Conservation (phyloP, 2,329 filamentous ascomycete species). For the Periconia digitata region DNA sequence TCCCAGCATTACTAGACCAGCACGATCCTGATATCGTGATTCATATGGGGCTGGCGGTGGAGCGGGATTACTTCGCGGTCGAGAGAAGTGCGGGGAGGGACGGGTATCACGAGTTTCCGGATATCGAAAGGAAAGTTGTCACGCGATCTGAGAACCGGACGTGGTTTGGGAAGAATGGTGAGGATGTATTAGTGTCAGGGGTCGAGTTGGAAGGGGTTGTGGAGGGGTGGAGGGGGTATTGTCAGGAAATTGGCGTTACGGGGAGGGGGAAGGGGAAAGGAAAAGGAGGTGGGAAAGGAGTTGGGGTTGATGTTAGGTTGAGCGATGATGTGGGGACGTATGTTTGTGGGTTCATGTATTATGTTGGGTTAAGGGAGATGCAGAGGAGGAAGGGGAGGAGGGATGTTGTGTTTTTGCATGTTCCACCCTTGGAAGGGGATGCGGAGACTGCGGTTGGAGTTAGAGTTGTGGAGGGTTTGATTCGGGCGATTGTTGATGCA, state of each 20-base stretch:
- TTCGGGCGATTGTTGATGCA: constrained; percentile 39
- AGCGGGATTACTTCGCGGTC: constrained; percentile 65
- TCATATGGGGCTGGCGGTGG: constrained; percentile 79
- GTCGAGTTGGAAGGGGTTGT: constrained; percentile 24
- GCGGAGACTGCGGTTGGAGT: constrained; percentile 35
- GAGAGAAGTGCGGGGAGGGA: constrained; percentile 72
- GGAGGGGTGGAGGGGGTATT: constrained; percentile 13
- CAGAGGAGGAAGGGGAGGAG: constrained; percentile 17
- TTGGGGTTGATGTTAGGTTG: constrained; percentile 39
- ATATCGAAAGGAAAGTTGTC: constrained; percentile 62
- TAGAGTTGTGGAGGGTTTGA: constrained; percentile 32
- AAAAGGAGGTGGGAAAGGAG: constrained; percentile 8
- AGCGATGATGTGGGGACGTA: constrained; percentile 47
- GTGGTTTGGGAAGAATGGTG: constrained; percentile 19
- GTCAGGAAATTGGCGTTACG: constrained; percentile 6
- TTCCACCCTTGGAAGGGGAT: constrained; percentile 41
- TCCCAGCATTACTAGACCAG: constrained; percentile 64
- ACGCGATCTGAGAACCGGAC: constrained; percentile 30
- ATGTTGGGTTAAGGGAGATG: constrained; percentile 37
- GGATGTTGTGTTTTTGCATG: constrained; percentile 46
- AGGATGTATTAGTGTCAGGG: constrained; percentile 22
- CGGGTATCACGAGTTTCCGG: constrained; percentile 65
- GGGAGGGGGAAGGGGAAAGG: constrained; percentile 8
- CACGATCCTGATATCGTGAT: constrained; percentile 62
- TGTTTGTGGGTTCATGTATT: constrained; percentile 51